Evolutionary conservation across 805 yeast species (phyloP).

Genomic region (Komagataella phaffii): DNA sequence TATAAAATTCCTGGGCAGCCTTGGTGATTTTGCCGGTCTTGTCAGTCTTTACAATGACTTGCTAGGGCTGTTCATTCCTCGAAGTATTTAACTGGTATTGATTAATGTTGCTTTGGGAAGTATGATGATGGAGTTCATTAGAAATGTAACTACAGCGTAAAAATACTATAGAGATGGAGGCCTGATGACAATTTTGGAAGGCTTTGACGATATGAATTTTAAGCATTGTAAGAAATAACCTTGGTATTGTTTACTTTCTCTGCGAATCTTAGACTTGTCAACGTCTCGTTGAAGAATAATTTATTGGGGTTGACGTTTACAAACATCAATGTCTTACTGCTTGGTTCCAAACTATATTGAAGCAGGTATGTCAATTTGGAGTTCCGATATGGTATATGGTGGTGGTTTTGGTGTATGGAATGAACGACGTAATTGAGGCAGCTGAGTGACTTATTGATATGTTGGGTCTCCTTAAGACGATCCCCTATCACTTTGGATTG

Average conservation of each 20-base stretch:
- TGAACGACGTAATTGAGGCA: constrained; percentile 82
- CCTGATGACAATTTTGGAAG: not conserved
- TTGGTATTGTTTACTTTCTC: constrained; percentile 57
- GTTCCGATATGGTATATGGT: constrained; percentile 56
- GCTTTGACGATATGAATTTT: not conserved
- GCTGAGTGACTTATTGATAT: constrained; percentile 80
- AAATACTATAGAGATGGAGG: no score
- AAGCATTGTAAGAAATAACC: not conserved
- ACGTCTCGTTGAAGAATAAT: constrained; percentile 57
- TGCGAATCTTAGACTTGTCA: constrained; percentile 83
- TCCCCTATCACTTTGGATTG: constrained; percentile 71
- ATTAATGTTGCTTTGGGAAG: no score
- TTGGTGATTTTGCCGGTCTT: no score
- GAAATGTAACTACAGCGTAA: no score
- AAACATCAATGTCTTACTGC: constrained; percentile 86
- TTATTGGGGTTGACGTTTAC: constrained; percentile 69
- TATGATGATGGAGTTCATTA: no score
- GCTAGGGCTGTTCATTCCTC: no score
- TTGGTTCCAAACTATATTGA: constrained; percentile 74
- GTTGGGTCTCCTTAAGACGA: constrained; percentile 73
- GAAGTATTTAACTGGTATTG: no score
- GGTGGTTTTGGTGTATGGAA: constrained; percentile 34
- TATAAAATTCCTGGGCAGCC: no score
- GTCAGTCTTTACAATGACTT: no score
- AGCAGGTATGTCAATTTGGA: constrained; percentile 71